Evolutionary conservation across 2,329 filamentous ascomycete genomes (phyloP).

Genomic region (Calycina herbarum): DNA sequence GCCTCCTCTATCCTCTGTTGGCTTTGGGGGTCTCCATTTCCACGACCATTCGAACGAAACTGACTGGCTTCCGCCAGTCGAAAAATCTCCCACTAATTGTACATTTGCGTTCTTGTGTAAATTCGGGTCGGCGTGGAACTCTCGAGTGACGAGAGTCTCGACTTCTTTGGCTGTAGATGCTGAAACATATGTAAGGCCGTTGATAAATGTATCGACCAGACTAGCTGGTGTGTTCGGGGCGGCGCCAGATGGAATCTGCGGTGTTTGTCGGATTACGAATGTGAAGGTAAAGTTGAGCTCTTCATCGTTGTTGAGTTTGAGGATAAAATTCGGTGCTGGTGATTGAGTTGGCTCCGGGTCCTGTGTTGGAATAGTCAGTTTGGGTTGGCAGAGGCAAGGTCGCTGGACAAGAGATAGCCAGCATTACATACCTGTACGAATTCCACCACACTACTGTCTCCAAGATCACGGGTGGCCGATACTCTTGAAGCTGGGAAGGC

Average conservation of each 20-base stretch:
- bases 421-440: conserved; percentile 74
- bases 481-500: conserved; percentile 81
- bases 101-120: conserved; percentile 97
- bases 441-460: conserved; percentile 78
- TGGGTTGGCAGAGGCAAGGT: conserved; percentile 10
- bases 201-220: conserved; percentile 72
- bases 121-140: conserved; percentile 96
- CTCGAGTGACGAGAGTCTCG: conserved; percentile 88
- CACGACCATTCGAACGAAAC: conserved; percentile 93
- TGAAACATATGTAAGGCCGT: conserved; percentile 88
- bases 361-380: conserved; percentile 46
- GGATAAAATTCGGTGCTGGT: conserved; percentile 69
- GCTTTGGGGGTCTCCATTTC: conserved; percentile 93
- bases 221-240: conserved; percentile 51
- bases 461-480: conserved; percentile 66
- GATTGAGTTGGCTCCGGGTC: conserved; percentile 66
- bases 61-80: conserved; percentile 77
- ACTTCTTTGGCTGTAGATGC: conserved; percentile 83
- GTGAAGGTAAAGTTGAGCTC: conserved; percentile 92
- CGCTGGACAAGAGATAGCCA: conserved; percentile 4
- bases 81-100: conserved; percentile 88
- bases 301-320: conserved; percentile 87
- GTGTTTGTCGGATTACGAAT: conserved; percentile 69
- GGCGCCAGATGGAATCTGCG: conserved; percentile 42
- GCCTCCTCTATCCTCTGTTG: conserved; percentile 76